Conservation (phyloP, 1,284 basidiomycete species). For the Pulchroboletus neoregius region DNA sequence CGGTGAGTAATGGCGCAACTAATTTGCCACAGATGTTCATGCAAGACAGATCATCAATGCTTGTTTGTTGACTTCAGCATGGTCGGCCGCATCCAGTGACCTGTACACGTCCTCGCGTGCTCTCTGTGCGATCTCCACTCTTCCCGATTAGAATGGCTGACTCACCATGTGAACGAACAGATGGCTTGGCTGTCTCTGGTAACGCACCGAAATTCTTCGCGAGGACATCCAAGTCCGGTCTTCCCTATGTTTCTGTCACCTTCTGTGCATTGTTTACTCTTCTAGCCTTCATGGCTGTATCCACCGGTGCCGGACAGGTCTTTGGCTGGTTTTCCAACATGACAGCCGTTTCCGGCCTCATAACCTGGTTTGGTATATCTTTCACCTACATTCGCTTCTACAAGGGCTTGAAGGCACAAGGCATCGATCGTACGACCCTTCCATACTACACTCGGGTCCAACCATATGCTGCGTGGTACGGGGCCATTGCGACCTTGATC, state of each 20-base stretch:
- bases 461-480: constrained; percentile 75
- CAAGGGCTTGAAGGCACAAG: constrained; percentile 70
- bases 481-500: constrained; percentile 47
- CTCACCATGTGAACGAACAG: constrained; percentile 34
- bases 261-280: constrained; percentile 67
- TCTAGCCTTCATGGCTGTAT: constrained; percentile 73
- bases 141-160: background rate
- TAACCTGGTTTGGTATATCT: constrained; percentile 84
- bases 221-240: constrained; percentile 62
- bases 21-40: constrained; percentile 26
- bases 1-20: constrained; percentile 25
- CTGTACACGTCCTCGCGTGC: constrained; percentile 80
- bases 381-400: constrained; percentile 81
- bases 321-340: constrained; percentile 80
- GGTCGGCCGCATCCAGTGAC: constrained; percentile 83
- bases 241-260: constrained; percentile 71
- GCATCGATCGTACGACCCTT: constrained; percentile 59
- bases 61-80: constrained; percentile 78
- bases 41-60: constrained; percentile 76
- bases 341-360: constrained; percentile 58
- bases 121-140: constrained; percentile 52
- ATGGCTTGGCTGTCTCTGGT: constrained; percentile 71
- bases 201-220: constrained; percentile 78
- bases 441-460: constrained; percentile 63
- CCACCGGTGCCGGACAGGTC: constrained; percentile 57